These are phyloP conservation scores for Phellinidium pouzarii DNA, from an alignment of 1,284 basidiomycete genomes.

Conservation along the genomic window DNA sequence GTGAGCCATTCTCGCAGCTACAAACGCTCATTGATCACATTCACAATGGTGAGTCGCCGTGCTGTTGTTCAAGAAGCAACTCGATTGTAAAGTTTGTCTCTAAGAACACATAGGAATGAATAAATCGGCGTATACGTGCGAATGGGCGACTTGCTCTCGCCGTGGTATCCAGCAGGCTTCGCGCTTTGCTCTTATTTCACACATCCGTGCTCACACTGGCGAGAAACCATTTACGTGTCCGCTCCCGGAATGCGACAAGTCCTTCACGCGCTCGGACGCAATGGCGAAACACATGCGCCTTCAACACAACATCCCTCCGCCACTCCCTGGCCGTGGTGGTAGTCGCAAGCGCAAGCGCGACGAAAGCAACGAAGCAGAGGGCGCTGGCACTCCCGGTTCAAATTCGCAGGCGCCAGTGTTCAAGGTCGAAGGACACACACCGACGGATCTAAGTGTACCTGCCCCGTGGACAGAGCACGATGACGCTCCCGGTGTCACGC, in stretches of 20 bases:
- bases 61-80: background rate
- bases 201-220: constrained; percentile 85
- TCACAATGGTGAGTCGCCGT: constrained; percentile 51
- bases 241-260: constrained; percentile 87
- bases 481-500: constrained; percentile 20
- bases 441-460: constrained; percentile 32
- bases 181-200: constrained; percentile 81
- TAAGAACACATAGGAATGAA: constrained; percentile 79
- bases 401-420: constrained; percentile 37
- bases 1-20: constrained; percentile 60
- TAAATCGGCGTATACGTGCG: constrained; percentile 82
- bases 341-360: constrained; percentile 58
- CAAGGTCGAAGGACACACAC: constrained; percentile 52
- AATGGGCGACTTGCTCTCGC: constrained; percentile 78
- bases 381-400: constrained; percentile 8
- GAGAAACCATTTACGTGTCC: constrained; percentile 89
- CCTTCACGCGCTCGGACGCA: constrained; percentile 87
- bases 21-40: constrained; percentile 73
- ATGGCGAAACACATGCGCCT: constrained; percentile 87
- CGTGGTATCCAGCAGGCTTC: constrained; percentile 79
- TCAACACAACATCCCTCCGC: constrained; percentile 74
- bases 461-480: constrained; percentile 22
- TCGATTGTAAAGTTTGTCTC: constrained; percentile 1
- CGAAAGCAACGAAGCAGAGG: constrained; percentile 27
- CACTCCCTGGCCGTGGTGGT: constrained; percentile 63